These are phyloP conservation scores for Russula foetens DNA, from an alignment of 768 basidiomycete species.

Conservation along the genomic window DNA sequence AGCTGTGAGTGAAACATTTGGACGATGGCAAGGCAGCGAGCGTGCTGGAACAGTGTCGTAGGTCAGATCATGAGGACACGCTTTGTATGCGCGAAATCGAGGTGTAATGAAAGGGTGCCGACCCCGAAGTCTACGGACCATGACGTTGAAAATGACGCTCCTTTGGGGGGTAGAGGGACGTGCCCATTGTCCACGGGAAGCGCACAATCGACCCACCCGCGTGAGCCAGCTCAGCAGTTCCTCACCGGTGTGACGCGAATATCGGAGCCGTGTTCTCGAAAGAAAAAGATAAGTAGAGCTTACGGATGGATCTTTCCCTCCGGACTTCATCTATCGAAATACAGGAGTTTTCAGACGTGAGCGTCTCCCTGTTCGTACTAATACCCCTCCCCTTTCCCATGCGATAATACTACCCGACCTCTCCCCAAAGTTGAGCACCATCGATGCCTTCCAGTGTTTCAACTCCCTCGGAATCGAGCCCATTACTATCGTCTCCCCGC, in stretches of 20 bases:
- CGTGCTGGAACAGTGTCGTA: not conserved
- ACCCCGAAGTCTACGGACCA: constrained; percentile 19
- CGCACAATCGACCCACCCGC: constrained; percentile 10
- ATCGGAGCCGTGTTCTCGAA: constrained; percentile 14
- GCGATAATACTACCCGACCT: constrained; percentile 6
- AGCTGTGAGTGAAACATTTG: not conserved
- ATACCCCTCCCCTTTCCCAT: constrained; percentile 14
- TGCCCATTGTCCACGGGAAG: constrained; percentile 10
- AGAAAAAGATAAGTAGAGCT: constrained; percentile 10
- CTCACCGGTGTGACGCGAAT: constrained; percentile 12
- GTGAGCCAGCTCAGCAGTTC: constrained; percentile 8
- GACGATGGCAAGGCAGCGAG: not conserved
- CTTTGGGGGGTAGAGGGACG: constrained; percentile 6
- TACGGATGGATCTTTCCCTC: constrained; percentile 17
- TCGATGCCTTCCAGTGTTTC: constrained; percentile 34
- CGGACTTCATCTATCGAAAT: constrained; percentile 13
- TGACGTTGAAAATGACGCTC: constrained; percentile 14
- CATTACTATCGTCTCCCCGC: constrained; percentile 37
- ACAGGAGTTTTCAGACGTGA: constrained; percentile 1
- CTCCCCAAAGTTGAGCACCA: not conserved
- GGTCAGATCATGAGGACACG: not conserved
- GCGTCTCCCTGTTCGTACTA: constrained; percentile 15
- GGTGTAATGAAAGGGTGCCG: not conserved
- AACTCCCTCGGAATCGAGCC: constrained; percentile 44
- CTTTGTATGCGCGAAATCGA: not conserved